Conservation (phyloP, 2,329 filamentous ascomycete genomes). For the Clarireedia homoeocarpa region DNA sequence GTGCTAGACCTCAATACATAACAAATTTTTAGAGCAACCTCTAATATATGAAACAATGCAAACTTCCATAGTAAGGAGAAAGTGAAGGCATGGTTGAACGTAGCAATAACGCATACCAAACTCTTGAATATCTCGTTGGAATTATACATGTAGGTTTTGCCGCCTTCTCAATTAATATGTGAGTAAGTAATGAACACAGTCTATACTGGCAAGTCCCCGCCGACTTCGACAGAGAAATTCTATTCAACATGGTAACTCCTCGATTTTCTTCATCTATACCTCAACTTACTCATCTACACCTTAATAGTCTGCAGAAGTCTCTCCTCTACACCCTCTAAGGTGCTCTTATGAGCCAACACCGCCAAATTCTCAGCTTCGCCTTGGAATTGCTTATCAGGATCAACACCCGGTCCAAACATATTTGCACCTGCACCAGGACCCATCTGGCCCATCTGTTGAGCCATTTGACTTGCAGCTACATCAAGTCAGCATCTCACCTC, state of each 20-base stretch:
- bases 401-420: conserved; percentile 86
- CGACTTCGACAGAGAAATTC: not conserved
- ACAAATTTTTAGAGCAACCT: too few species aligned
- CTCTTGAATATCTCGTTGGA: too few species aligned
- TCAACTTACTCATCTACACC: conserved; percentile 9
- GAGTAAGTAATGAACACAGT: not conserved
- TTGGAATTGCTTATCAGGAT: conserved; percentile 91
- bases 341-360: conserved; percentile 88
- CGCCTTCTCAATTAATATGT: not conserved
- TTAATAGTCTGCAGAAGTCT: conserved; percentile 54
- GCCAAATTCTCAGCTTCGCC: conserved; percentile 92
- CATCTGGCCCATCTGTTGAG: conserved; percentile 73
- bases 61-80: not conserved
- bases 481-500: conserved; percentile 5
- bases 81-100: too few species aligned
- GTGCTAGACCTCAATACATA: too few species aligned
- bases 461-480: conserved; percentile 81
- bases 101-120: too few species aligned
- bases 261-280: not conserved
- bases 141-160: too few species aligned
- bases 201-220: not conserved
- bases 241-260: not conserved
- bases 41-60: too few species aligned
- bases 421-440: conserved; percentile 54
- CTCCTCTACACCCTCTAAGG: conserved; percentile 81